These are phyloP conservation scores for Isoetes taiwanensis DNA, from an alignment of 75 land plant species.

Conservation along the genomic window DNA sequence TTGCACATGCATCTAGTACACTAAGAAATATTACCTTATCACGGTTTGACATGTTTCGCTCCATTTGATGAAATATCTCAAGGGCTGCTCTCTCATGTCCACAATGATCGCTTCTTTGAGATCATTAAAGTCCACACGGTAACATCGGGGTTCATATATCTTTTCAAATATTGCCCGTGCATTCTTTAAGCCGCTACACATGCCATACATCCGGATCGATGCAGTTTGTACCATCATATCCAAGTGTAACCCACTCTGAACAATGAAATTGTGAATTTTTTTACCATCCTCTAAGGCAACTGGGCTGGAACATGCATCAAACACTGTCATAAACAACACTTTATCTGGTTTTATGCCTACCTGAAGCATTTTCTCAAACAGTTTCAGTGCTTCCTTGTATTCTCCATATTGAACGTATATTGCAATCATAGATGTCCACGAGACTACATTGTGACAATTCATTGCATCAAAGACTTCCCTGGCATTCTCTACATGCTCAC, in stretches of 20 bases:
- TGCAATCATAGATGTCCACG: constrained; percentile 45
- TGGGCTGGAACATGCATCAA: constrained; percentile 26
- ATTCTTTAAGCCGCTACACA: constrained; percentile 21
- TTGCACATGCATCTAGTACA: too few species aligned
- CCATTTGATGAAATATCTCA: too few species aligned
- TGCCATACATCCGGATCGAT: constrained; percentile 25
- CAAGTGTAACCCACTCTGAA: neutral
- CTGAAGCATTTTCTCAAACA: constrained; percentile 33
- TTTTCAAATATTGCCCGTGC: constrained; percentile 17
- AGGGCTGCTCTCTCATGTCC: too few species aligned
- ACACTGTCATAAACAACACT: constrained; percentile 42
- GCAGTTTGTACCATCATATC: constrained; percentile 23
- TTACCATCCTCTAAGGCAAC: constrained; percentile 1
- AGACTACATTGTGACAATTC: constrained; percentile 34
- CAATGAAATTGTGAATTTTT: neutral
- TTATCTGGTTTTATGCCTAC: constrained; percentile 26
- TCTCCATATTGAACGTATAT: constrained; percentile 29
- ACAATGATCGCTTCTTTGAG: too few species aligned
- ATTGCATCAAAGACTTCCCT: constrained; percentile 31
- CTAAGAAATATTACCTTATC: constrained; percentile 8
- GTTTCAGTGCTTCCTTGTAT: constrained; percentile 16
- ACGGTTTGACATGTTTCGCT: neutral
- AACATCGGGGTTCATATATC: too few species aligned
- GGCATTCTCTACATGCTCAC: constrained; percentile 3
- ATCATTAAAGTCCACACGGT: too few species aligned